phyloP scores from a whole-genome alignment of 192 early-diverging fungal genomes.

The Podila epicladia region DNA sequence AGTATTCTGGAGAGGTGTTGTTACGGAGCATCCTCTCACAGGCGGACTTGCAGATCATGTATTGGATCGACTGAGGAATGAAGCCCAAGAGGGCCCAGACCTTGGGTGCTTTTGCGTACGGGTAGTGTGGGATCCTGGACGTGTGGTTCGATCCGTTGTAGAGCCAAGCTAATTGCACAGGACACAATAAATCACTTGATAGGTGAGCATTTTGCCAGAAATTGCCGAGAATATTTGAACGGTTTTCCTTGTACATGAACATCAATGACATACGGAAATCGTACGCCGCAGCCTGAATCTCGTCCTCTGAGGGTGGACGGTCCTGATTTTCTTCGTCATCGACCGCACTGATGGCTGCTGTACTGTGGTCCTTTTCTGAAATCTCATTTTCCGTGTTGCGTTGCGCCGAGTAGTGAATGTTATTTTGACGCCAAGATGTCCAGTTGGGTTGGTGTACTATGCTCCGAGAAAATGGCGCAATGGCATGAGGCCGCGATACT shows the following conservation, averaged over 20 bases:
- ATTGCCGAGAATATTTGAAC: neutral
- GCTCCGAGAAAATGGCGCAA: too few relatives aligned
- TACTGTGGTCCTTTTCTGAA: too few relatives aligned
- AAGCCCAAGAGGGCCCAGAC: slow-evolving; percentile 51
- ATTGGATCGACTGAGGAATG: slow-evolving; percentile 51
- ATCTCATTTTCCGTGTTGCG: too few relatives aligned
- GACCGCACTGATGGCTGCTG: too few relatives aligned
- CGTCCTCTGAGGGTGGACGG: slow-evolving; percentile 19
- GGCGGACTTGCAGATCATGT: slow-evolving; percentile 51
- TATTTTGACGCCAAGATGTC: too few relatives aligned
- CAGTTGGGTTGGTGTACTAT: too few relatives aligned
- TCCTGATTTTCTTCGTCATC: neutral
- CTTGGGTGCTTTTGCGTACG: slow-evolving; percentile 51
- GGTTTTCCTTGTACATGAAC: too few relatives aligned
- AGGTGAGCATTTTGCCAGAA: neutral
- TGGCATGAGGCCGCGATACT: too few relatives aligned
- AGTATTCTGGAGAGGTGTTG: slow-evolving; percentile 56
- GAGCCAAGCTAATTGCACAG: slow-evolving; percentile 19
- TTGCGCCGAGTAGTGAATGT: too few relatives aligned
- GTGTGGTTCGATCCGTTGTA: slow-evolving; percentile 29
- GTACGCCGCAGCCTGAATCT: slow-evolving; percentile 28
- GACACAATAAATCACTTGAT: neutral
- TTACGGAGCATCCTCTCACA: slow-evolving; percentile 54
- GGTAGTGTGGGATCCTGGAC: slow-evolving; percentile 56
- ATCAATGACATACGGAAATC: slow-evolving; percentile 28